Evolutionary conservation across 805 yeast genomes (phyloP), one percentile per base, ranked within the genome.

Genomic region (Candida endomychidarum): DNA sequence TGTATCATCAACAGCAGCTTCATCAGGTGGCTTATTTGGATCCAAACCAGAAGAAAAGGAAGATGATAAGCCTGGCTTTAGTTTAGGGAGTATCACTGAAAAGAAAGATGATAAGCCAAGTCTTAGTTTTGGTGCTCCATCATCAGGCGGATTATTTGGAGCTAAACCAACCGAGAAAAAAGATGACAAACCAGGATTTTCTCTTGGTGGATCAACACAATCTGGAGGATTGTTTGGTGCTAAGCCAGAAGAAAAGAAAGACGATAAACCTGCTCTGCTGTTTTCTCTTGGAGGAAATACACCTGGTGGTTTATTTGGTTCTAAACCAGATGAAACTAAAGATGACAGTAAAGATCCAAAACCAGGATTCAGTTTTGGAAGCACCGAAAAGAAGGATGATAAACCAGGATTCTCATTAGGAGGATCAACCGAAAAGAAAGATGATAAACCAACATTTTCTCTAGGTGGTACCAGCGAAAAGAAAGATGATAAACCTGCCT

Each of bases 271-370:
- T 5, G 46, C 58, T 8, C n/a, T 16, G 7, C 30, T 28, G 19
- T 41, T 51, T 3, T 24, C 43, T 15, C 41, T 52, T 2, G 52
- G 37, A 16, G 37, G 21, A 4, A 11, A 26, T 5, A 28, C 40
- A 15, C 27, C 36, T 22, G 56, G 51, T 2, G 48, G 49, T 21
- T 45, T 53, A 4, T 57, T 59, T 32, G 64, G 64, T n/a, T 51
- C 53, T 1, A 55, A 54, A 30, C 43, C 54, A 16, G 62, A 49
- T n/a, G 60, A 48, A 23, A 52, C 46, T 43, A 51, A 48, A 28
- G 61, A 49, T 26, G 61, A 56, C 11, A 55, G 49, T 25, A 27
- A 29, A 16, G 33, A 11, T 11, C 22, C 15, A 7, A 29, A 29
- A 29, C 47, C 50, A 15, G 35, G 38, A 33, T 31, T 45, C 25